Conservation (phyloP, 768 basidiomycete genomes). For the Leccinum barrowsii region DNA sequence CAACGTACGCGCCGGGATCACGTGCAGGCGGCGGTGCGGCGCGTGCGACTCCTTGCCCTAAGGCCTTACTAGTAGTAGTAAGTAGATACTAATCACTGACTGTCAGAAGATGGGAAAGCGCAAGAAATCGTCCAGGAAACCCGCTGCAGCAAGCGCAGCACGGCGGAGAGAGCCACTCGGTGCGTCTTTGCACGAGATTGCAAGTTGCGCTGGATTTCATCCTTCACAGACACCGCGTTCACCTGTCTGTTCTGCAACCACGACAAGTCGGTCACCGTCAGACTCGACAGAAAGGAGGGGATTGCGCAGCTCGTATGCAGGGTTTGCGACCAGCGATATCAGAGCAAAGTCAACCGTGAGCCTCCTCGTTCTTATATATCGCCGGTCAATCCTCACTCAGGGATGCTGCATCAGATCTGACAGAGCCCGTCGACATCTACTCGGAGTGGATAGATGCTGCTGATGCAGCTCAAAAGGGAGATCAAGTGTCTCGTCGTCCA, state of each 20-base stretch:
- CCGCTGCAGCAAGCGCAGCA: conserved; percentile 58
- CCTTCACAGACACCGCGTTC: conserved; percentile 66
- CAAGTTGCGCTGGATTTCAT: conserved; percentile 1
- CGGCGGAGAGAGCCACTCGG: conserved; percentile 72
- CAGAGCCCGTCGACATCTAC: conserved; percentile 85
- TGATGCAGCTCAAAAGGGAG: conserved; percentile 73
- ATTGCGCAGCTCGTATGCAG: conserved; percentile 77
- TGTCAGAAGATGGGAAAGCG: conserved; percentile 70
- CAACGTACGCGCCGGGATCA: conserved; percentile 32
- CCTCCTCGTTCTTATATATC: conserved; percentile 5
- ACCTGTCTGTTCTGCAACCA: conserved; percentile 89
- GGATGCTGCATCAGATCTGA: conserved; percentile 58
- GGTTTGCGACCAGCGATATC: conserved; percentile 83
- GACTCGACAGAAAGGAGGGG: conserved; percentile 83
- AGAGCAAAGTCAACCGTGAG: conserved; percentile 84
- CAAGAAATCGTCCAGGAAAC: conserved; percentile 85
- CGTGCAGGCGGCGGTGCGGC: conserved; percentile 18
- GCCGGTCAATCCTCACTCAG: conserved; percentile 9
- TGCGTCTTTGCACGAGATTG: conserved; percentile 26
- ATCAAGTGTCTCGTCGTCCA: conserved; percentile 49
- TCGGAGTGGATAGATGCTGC: conserved; percentile 91
- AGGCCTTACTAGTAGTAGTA: neutral
- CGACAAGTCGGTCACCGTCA: conserved; percentile 82
- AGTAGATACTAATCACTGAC: neutral
- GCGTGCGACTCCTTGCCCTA: neutral